Percentiles rank a stretch among this genome's conserved stretches.
Conservation (phyloP, 495 filamentous ascomycete species). For the Cercophora newfieldiana region DNA sequence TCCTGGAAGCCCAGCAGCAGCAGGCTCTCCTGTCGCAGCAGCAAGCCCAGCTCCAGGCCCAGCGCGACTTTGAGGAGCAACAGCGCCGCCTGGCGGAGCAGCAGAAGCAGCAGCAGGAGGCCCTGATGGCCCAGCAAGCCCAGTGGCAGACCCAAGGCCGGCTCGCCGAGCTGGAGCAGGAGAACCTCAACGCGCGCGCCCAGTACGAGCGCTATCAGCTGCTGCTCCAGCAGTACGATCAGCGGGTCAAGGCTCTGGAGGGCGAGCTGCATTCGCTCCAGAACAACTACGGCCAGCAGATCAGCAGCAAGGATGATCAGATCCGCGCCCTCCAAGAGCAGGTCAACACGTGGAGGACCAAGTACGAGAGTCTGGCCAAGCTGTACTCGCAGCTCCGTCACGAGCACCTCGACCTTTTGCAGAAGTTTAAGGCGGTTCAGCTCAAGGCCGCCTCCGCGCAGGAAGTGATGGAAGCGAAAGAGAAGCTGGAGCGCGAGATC, state of each 20-base stretch:
- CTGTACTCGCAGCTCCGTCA: slow-evolving; percentile 93
- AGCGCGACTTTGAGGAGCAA: slow-evolving; percentile 93
- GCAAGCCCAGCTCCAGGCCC: slow-evolving; percentile 74
- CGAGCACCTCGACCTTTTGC: slow-evolving; percentile 90
- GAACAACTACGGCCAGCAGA: slow-evolving; percentile 80
- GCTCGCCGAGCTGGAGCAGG: slow-evolving; percentile 88
- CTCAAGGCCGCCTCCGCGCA: slow-evolving; percentile 95
- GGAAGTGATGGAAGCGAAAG: slow-evolving; percentile 91
- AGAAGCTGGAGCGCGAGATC: slow-evolving; percentile 93
- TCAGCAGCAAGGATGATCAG: slow-evolving; percentile 87
- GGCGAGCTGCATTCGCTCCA: slow-evolving; percentile 81
- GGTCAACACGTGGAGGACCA: slow-evolving; percentile 93
- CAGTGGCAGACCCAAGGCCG: slow-evolving; percentile 90
- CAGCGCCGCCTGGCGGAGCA: slow-evolving; percentile 86
- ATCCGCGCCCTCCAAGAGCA: slow-evolving; percentile 90
- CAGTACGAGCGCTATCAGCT: slow-evolving; percentile 97
- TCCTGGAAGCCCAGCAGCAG: slow-evolving; percentile 80
- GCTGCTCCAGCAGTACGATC: slow-evolving; percentile 95
- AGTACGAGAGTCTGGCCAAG: slow-evolving; percentile 95
- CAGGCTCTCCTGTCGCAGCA: slow-evolving; percentile 66
- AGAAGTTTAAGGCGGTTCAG: slow-evolving; percentile 94
- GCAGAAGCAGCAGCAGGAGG: slow-evolving; percentile 86
- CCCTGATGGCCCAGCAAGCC: slow-evolving; percentile 81
- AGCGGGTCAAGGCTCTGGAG: slow-evolving; percentile 88
- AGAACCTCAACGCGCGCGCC: slow-evolving; percentile 89